Conservation (phyloP, 768 basidiomycete species). For the Boletus vinaceobasis region DNA sequence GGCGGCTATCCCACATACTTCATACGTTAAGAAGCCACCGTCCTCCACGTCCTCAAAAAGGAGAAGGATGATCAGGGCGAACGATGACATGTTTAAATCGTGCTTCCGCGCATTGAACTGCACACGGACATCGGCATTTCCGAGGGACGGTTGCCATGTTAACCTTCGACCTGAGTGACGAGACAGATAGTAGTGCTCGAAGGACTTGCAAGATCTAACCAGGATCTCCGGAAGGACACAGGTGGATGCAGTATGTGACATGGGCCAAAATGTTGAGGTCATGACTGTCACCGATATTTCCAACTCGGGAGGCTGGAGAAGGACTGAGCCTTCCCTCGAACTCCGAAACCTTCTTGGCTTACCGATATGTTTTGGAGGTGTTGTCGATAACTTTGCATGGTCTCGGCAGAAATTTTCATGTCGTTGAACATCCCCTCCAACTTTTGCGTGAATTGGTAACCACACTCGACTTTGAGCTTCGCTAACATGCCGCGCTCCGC, state of each 20-base stretch:
- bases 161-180: constrained; percentile 87
- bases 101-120: constrained; percentile 77
- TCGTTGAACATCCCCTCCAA: constrained; percentile 99
- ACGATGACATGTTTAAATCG: constrained; percentile 91
- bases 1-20: constrained; percentile 42
- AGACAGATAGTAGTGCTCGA: constrained; percentile 86
- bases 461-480: constrained; percentile 95
- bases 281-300: constrained; percentile 89
- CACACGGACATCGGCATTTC: constrained; percentile 85
- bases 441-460: constrained; percentile 95
- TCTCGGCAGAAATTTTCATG: constrained; percentile 85
- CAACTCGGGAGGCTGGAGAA: constrained; percentile 60
- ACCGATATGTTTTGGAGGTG: constrained; percentile 61
- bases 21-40: constrained; percentile 71
- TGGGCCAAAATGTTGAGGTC: constrained; percentile 97
- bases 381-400: constrained; percentile 68
- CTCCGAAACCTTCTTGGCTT: constrained; percentile 23
- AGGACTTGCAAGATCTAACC: constrained; percentile 63
- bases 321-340: constrained; percentile 9
- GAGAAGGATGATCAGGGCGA: constrained; percentile 80
- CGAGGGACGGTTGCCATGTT: constrained; percentile 88
- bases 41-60: constrained; percentile 75
- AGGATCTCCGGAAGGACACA: constrained; percentile 71
- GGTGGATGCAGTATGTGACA: constrained; percentile 56
- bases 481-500: constrained; percentile 97